A percentile compares a stretch with the other conserved stretches of the same genome.
Conservation (phyloP, 176 grass and related monocot species). For the Rhynchospora pubera region DNA sequence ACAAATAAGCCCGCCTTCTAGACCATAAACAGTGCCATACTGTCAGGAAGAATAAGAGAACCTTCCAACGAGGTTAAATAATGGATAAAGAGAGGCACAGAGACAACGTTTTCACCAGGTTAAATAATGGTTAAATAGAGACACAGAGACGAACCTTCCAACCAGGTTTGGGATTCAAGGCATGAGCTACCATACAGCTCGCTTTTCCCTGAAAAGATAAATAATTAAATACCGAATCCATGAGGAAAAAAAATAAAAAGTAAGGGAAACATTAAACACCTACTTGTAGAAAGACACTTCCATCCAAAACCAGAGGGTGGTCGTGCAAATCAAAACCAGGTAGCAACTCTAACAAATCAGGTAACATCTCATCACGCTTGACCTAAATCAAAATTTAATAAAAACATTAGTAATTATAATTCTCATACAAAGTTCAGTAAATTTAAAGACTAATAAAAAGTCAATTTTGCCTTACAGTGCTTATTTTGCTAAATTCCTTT, state of each 20-base stretch:
- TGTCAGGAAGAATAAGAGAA: too few relatives aligned
- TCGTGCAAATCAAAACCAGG: conserved; percentile 81
- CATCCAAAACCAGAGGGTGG: conserved; percentile 66
- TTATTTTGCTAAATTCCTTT: conserved; percentile 54
- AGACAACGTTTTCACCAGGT: background rate
- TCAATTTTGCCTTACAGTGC: conserved; percentile 30
- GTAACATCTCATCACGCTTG: conserved; percentile 52
- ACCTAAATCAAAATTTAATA: conserved; percentile 40
- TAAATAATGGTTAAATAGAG: background rate
- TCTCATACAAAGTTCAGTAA: background rate
- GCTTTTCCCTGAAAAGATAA: conserved; percentile 69
- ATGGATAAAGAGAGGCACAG: background rate
- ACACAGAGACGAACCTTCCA: conserved; percentile 66
- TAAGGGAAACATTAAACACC: conserved; percentile 13
- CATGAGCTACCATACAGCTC: conserved; percentile 82
- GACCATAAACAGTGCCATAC: too few relatives aligned
- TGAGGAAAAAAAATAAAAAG: background rate
- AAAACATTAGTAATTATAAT: conserved; percentile 11
- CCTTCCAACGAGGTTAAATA: background rate
- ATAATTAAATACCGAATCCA: background rate
- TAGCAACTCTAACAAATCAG: conserved; percentile 61
- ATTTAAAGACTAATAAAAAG: conserved; percentile 2
- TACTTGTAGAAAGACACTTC: conserved; percentile 73
- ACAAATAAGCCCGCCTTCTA: too few relatives aligned
- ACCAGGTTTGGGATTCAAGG: conserved; percentile 66